Conservation (phyloP, 768 basidiomycete genomes). For the Trametes maxima region DNA sequence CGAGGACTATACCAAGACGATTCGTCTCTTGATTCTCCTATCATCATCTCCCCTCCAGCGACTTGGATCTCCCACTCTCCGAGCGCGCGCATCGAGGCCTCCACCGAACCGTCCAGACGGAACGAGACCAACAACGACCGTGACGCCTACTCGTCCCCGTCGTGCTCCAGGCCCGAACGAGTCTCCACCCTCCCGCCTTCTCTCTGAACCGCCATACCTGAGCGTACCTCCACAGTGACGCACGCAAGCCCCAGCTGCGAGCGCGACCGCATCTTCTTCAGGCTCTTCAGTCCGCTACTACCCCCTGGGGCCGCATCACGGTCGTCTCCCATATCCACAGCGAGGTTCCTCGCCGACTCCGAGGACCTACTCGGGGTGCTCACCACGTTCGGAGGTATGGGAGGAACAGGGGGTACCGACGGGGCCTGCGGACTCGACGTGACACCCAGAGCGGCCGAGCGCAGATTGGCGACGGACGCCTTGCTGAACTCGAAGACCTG, state of each 20-base stretch:
- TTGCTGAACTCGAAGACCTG: constrained; percentile 21
- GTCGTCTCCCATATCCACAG: background rate
- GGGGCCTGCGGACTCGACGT: background rate
- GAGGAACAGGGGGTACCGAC: constrained; percentile 4
- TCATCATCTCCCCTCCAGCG: background rate
- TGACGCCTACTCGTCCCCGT: background rate
- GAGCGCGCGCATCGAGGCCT: background rate
- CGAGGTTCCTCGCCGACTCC: background rate
- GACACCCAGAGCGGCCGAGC: constrained; percentile 8
- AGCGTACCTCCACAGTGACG: constrained; percentile 7
- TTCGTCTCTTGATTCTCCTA: background rate
- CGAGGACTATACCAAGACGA: constrained; percentile 11
- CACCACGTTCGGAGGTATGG: background rate
- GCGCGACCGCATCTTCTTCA: constrained; percentile 15
- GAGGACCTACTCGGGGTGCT: background rate
- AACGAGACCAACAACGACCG: background rate
- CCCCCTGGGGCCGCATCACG: background rate
- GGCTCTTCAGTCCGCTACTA: constrained; percentile 1
- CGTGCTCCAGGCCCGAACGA: background rate
- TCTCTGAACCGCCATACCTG: background rate
- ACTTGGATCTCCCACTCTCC: background rate
- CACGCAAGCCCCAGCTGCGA: constrained; percentile 14
- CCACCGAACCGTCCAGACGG: background rate
- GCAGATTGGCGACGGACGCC: constrained; percentile 17
- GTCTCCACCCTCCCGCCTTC: constrained; percentile 1